phyloP scores from a whole-genome alignment of 2,329 filamentous ascomycete genomes.

The Lasiodiplodia sp. region DNA sequence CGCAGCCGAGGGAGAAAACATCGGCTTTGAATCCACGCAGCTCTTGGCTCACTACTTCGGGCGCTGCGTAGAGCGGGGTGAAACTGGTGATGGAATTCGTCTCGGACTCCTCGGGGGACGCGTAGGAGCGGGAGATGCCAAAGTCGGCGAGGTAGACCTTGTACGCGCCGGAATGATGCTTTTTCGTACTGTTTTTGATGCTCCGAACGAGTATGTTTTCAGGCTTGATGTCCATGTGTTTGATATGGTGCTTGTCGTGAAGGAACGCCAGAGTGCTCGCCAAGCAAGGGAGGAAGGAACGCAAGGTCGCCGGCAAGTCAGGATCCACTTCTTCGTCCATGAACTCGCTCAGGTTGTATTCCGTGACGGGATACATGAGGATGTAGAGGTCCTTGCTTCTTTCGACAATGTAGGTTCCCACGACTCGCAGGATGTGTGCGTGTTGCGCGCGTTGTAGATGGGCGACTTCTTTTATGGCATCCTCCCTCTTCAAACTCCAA shows the following conservation, averaged over 20 bases:
- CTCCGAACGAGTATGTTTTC: conserved; percentile 36
- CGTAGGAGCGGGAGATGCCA: conserved; percentile 38
- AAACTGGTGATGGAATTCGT: conserved; percentile 35
- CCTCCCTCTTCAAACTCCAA: conserved; percentile 32
- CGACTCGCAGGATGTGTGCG: conserved; percentile 36
- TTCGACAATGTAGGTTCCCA: conserved; percentile 41
- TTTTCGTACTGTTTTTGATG: neutral
- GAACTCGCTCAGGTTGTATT: neutral
- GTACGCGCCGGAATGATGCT: neutral
- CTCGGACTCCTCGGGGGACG: conserved; percentile 36
- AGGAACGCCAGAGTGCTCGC: conserved; percentile 33
- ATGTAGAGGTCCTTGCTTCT: neutral
- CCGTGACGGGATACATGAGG: neutral
- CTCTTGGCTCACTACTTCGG: conserved; percentile 42
- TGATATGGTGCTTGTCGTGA: conserved; percentile 31
- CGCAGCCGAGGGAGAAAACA: conserved; percentile 38
- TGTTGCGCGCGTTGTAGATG: conserved; percentile 39
- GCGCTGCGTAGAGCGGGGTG: conserved; percentile 46
- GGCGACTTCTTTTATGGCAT: conserved; percentile 40
- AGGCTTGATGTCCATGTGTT: conserved; percentile 42
- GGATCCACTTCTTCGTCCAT: conserved; percentile 25
- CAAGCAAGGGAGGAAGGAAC: conserved; percentile 33
- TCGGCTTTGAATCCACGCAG: conserved; percentile 42
- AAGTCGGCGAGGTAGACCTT: conserved; percentile 47
- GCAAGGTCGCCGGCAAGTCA: neutral